phyloP scores from a whole-genome alignment of 2,329 filamentous ascomycete genomes.

The Penicillium sp. region DNA sequence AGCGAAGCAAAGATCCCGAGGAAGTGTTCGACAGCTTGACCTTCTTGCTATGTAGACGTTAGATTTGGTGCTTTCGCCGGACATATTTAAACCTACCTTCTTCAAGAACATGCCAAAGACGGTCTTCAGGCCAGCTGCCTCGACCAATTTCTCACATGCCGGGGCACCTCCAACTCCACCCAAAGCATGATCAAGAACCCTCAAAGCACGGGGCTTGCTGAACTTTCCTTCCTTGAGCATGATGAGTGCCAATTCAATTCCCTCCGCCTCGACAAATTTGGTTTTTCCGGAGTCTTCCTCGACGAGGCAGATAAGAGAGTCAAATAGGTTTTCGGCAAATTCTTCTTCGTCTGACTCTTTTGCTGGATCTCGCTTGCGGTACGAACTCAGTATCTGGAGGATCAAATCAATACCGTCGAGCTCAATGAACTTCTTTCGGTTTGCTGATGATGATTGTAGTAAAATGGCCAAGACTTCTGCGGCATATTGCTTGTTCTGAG shows the following conservation, averaged over 20 bases:
- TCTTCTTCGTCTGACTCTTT: slow-evolving; percentile 90
- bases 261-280: slow-evolving; percentile 86
- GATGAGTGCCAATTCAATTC: slow-evolving; percentile 85
- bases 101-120: slow-evolving; percentile 89
- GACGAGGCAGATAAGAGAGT: slow-evolving; percentile 76
- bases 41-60: slow-evolving; percentile 56
- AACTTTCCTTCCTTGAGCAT: slow-evolving; percentile 89
- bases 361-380: slow-evolving; percentile 81
- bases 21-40: slow-evolving; percentile 72
- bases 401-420: slow-evolving; percentile 76
- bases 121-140: slow-evolving; percentile 80
- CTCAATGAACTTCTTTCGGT: slow-evolving; percentile 63
- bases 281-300: slow-evolving; percentile 74
- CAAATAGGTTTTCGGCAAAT: slow-evolving; percentile 92
- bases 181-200: slow-evolving; percentile 81
- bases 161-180: slow-evolving; percentile 58
- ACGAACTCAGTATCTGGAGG: slow-evolving; percentile 80
- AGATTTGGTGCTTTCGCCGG: slow-evolving; percentile 10
- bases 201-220: slow-evolving; percentile 74
- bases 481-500: slow-evolving; percentile 93
- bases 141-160: slow-evolving; percentile 76
- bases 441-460: slow-evolving; percentile 71
- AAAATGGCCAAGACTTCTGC: slow-evolving; percentile 90
- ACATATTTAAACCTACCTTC: slow-evolving; percentile 46
- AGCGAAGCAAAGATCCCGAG: slow-evolving; percentile 83